Base-by-base conservation (phyloP, 305 asterid genomes). In the Fraxinus albicans region DNA sequence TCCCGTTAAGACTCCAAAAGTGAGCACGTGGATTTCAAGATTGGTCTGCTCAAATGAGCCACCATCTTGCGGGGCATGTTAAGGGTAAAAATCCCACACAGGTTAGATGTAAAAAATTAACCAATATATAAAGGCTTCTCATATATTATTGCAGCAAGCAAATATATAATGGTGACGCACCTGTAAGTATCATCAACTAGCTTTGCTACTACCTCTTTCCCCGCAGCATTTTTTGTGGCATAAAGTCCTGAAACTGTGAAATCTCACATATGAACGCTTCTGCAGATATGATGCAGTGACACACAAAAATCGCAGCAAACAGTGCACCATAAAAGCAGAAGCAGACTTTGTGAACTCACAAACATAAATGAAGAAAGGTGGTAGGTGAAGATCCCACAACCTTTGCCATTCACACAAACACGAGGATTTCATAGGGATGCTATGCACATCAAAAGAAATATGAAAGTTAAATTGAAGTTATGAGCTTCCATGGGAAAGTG, bases 131-230 rank as follows among this genome's bases (percentile, higher is more conserved):
- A 58, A 21, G 29, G 69, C 6, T 58, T 58, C 8, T 8, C 73
- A 65, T 65, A 23, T 21, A 29, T 65, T 65, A 21, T 65, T 23
- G 73, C 69, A 23, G 76, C 81, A 74, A 80, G 83, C 21, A 60
- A 13, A 53, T 53, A 85, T 76, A 73, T 13, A 15, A 38, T 65
- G 70, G 55, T 25, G 31, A 77, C 85, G 83, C 29, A 90, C 91
- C 91, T 88, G 86, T 88, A 84, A 76, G 81, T 88, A 78, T 88
- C 91, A 80, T 90, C 92, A 3, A 90, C 85, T 21, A 88, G 82
- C 80, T 86, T 88, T 17, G 91, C 91, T 36, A 85, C 87, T 36
- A 80, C 89, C 76, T 86, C 87, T 84, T 85, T 88, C 81, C 83
- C 82, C 50, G 80, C 85, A 82, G 79, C 82, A 82, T 85, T 85